Conservation (phyloP, 306 rosid genomes). For the Gillenia trifoliata region DNA sequence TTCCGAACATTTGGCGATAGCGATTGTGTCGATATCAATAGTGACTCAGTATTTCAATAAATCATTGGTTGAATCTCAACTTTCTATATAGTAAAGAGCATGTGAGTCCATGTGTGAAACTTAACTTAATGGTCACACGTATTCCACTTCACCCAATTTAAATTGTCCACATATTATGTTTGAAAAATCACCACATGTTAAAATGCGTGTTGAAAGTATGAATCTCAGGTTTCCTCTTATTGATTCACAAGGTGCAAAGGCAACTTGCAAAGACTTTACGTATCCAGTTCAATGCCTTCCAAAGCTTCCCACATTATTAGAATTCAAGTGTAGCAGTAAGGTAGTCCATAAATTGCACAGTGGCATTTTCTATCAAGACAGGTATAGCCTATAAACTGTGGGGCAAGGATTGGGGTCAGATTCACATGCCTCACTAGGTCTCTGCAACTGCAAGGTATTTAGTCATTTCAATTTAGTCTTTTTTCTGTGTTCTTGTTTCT, state of each 20-base stretch:
- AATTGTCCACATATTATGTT: too few relatives aligned
- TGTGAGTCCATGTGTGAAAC: too few relatives aligned
- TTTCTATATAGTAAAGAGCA: too few relatives aligned
- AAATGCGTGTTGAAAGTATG: too few relatives aligned
- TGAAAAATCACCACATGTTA: too few relatives aligned
- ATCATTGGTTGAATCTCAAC: too few relatives aligned
- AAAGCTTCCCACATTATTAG: background rate
- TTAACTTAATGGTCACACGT: too few relatives aligned
- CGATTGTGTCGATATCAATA: too few relatives aligned
- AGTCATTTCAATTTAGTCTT: background rate
- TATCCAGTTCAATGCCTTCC: background rate
- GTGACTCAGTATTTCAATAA: too few relatives aligned
- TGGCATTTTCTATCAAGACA: background rate
- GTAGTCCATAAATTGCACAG: background rate
- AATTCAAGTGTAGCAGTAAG: background rate
- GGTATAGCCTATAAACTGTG: background rate
- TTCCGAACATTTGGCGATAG: too few relatives aligned
- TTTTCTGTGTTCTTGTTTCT: background rate
- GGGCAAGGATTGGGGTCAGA: background rate
- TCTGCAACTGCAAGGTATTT: background rate
- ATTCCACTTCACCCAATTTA: too few relatives aligned
- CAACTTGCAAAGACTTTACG: background rate
- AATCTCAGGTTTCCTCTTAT: too few relatives aligned
- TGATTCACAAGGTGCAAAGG: background rate
- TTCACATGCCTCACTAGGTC: background rate